Base-by-base conservation (phyloP, 306 rosid species). In the Sesbania bispinosa region DNA sequence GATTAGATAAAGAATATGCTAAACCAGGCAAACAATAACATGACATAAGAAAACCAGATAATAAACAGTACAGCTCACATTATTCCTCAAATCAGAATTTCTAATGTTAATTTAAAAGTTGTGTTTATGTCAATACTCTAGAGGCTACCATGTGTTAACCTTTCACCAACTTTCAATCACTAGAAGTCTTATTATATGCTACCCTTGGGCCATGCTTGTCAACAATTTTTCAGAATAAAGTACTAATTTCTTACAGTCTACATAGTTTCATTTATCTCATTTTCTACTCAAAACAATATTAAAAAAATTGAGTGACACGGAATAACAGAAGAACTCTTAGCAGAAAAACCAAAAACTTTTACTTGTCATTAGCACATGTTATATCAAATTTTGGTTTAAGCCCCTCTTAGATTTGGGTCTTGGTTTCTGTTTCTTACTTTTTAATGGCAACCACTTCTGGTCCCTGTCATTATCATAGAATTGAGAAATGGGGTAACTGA, bases 1-100 rank as follows among this genome's bases (percentile, higher is more conserved):
- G 77, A 72, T 62, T 67, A 43, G 67, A n/a, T 39, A 24, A 46
- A 48, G 32, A 15, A n/a, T 13, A 64, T 58, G 75, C 50, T 36
- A 71, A 45, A 50, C 7, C 36, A 20, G 39, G 16, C 30, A 71
- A 27, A 16, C 18, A 51, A 10, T 24, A 65, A 55, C n/a, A n/a
- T n/a, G n/a, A n/a, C n/a, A n/a, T n/a, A n/a, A n/a, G n/a, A n/a
- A n/a, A n/a, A n/a, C 30, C 47, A 41, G 19, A 21, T 45, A 53
- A 51, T 10, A 32, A 33, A 20, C 43, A 53, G n/a, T 14, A 23
- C 2, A 46, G 7, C 60, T 24, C 24, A 33, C 26, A 52, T 53
- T 43, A 53, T 62, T 27, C 51, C 60, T 41, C 32, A 19, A 69
- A 32, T 45, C 7, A 33, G 27, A 65, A 6, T 43, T 9, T 45